Evolutionary conservation across 768 basidiomycete species (phyloP).

Genomic region (Royoungia palumana): DNA sequence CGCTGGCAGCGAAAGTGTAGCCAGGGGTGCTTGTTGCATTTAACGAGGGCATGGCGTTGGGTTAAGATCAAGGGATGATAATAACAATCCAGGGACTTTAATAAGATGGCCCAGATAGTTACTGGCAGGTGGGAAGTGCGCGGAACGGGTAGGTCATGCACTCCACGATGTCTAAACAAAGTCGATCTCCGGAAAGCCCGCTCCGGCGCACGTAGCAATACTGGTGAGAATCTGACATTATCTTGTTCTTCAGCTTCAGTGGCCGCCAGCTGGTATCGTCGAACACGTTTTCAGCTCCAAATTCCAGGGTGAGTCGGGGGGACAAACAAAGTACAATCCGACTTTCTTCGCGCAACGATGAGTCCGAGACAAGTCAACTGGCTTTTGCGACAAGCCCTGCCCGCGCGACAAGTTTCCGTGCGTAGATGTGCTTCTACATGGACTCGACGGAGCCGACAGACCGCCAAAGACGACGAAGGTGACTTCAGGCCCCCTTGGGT

Average conservation of each 20-base stretch:
- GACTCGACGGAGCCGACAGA: conserved; percentile 6
- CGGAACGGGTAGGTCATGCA: neutral
- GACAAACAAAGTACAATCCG: conserved; percentile 3
- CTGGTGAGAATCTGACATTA: neutral
- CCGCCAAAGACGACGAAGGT: conserved; percentile 15
- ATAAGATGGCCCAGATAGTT: neutral
- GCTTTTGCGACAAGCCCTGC: conserved; percentile 2
- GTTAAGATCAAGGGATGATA: conserved; percentile 3
- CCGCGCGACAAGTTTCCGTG: neutral
- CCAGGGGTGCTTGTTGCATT: conserved; percentile 22
- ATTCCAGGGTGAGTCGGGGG: neutral
- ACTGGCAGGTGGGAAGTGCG: neutral
- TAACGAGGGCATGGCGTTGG: conserved; percentile 17
- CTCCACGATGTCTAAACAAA: neutral
- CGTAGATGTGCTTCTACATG: conserved; percentile 16
- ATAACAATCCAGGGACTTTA: neutral
- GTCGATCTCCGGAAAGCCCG: conserved; percentile 1
- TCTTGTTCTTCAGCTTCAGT: neutral
- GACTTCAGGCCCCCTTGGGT: conserved; percentile 65
- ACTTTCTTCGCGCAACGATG: conserved; percentile 6
- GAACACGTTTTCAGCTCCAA: neutral
- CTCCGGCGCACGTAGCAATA: neutral
- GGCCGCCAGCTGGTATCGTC: no score
- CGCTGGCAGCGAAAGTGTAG: conserved; percentile 32
- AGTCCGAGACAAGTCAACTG: conserved; percentile 4